phyloP scores from a whole-genome alignment of 164 flowering plant genomes.

The Stephania yunnanensis region DNA sequence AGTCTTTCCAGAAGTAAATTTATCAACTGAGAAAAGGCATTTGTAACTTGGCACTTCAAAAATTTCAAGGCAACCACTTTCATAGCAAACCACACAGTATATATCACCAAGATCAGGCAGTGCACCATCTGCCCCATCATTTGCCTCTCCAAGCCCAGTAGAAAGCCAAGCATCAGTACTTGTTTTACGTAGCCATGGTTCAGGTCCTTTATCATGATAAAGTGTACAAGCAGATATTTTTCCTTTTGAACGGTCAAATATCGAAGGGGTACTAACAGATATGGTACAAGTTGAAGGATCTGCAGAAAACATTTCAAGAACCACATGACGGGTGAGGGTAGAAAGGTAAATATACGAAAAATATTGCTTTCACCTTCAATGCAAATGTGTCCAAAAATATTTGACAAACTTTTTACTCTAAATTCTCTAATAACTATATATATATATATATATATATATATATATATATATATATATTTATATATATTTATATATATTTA shows the following conservation, averaged over 20 bases:
- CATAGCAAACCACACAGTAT: conserved; percentile 88
- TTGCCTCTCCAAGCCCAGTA: conserved; percentile 71
- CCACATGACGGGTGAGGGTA: conserved; percentile 1
- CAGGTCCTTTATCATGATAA: conserved; percentile 94
- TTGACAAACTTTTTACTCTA: background rate
- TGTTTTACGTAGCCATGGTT: conserved; percentile 91
- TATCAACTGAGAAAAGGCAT: conserved; percentile 74
- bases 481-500: too few relatives aligned
- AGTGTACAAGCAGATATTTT: conserved; percentile 74
- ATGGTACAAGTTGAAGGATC: conserved; percentile 54
- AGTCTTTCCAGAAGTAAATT: conserved; percentile 68
- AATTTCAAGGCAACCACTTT: conserved; percentile 75
- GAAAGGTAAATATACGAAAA: too few relatives aligned
- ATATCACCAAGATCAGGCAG: conserved; percentile 83
- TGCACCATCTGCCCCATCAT: conserved; percentile 84
- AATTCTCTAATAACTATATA: too few relatives aligned
- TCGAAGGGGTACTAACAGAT: conserved; percentile 49
- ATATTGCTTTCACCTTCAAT: background rate
- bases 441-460: too few relatives aligned
- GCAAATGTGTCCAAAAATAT: background rate
- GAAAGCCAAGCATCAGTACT: conserved; percentile 99
- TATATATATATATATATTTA: too few relatives aligned
- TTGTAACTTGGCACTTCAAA: conserved; percentile 89
- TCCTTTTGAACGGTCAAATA: conserved; percentile 53
- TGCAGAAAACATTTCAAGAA: conserved; percentile 26